Base-by-base conservation (phyloP, 2,329 filamentous ascomycete genomes). In the Fusarium ambrosium region DNA sequence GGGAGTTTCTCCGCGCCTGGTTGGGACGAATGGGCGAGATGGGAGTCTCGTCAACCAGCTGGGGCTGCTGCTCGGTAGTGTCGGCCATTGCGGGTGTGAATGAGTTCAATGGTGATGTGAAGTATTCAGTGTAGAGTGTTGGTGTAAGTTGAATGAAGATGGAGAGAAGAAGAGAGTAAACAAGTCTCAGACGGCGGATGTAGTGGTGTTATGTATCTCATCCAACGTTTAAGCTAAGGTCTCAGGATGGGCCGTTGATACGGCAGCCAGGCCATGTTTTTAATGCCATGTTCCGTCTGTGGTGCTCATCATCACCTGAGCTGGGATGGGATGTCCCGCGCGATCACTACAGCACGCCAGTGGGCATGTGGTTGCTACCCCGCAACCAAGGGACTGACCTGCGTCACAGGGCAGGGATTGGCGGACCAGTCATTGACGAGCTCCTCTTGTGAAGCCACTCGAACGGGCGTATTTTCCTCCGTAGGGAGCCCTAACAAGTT, bases 1-100 rank as follows among this genome's bases (percentile, higher is more conserved):
- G 87, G 5, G 92, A 94, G 86, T 94, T 92, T 81, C 89, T 90
- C 78, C 90, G 88, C 48, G 81, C 85, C 27, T 84, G 73, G 86
- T 85, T 69, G 88, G 89, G 48, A 87, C 88, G 85, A 66, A 87
- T 80, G 62, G 89, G 87, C 29, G 87, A 87, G 81, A 91, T 87
- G 68, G 88, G 83, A 55, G 85, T 86, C 64, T 89, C 84, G 77
- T 91, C 89, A 78, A 90, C 82, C 36, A 72, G 39, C 48, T 68
- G 51, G 51, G 74, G 58, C 36, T 68, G 69, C 65, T 79, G 68
- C 60, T 80, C 76, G 39, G 71, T 70, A 61, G 72, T 70, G 55
- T 81, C 80, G 69, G 80, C 75, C 82, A 83, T 69, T 76, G 67
- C 55, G 62, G 45, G 55, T 9, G 16, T 51, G 45, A 51, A 29